These are phyloP conservation scores for Kingdonia uniflora DNA, from an alignment of 164 flowering plant genomes.

Conservation along the genomic window DNA sequence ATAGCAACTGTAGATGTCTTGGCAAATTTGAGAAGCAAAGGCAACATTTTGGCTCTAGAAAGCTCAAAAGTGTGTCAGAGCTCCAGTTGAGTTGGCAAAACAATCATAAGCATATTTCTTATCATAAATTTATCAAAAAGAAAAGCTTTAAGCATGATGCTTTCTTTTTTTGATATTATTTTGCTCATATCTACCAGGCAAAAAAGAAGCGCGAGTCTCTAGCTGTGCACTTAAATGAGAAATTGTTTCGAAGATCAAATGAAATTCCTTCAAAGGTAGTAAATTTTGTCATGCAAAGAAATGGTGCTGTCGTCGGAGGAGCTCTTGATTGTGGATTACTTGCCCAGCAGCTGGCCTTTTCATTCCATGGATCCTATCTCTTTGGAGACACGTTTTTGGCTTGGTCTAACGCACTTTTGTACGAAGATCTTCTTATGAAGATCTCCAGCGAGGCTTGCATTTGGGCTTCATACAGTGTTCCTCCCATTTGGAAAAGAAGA, in stretches of 20 bases:
- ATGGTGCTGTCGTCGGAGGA: constrained; percentile 22
- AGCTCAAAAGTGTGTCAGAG: too few species aligned
- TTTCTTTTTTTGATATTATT: not conserved
- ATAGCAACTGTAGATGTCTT: too few species aligned
- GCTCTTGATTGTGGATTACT: constrained; percentile 31
- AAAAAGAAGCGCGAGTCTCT: constrained; percentile 36
- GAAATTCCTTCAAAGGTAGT: constrained; percentile 24
- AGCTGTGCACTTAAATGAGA: constrained; percentile 30
- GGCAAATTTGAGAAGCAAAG: too few species aligned
- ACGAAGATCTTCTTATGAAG: constrained; percentile 50
- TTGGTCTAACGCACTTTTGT: constrained; percentile 43
- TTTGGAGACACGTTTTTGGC: constrained; percentile 51
- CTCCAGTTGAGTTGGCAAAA: too few species aligned
- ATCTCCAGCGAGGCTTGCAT: constrained; percentile 54
- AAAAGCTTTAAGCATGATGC: too few species aligned
- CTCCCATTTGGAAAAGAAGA: constrained; percentile 53
- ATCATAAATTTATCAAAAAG: too few species aligned
- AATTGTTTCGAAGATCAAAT: constrained; percentile 27
- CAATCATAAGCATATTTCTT: too few species aligned
- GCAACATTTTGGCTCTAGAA: too few species aligned
- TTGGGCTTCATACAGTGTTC: constrained; percentile 55
- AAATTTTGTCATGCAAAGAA: constrained; percentile 31
- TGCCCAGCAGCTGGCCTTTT: constrained; percentile 54
- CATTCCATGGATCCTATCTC: constrained; percentile 41
- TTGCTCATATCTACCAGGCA: constrained; percentile 22